Conservation (phyloP, 192 early-diverging fungal genomes). For the Chytriomyces sp. region DNA sequence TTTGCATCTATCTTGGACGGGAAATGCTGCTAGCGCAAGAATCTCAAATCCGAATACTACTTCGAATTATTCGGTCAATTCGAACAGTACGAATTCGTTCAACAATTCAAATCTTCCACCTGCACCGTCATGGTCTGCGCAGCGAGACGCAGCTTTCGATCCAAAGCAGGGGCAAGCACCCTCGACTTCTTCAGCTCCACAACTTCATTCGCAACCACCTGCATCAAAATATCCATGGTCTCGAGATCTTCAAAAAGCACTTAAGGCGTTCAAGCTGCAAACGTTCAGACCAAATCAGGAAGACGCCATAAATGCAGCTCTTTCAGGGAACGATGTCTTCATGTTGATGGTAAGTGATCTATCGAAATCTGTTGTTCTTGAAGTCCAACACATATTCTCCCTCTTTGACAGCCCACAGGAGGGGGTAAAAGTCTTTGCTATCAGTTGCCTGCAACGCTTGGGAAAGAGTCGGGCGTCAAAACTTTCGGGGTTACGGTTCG, state of each 20-base stretch:
- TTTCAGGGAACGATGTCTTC: constrained; percentile 84
- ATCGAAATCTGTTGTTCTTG: neutral
- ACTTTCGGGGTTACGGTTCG: constrained; percentile 76
- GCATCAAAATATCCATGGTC: constrained; percentile 67
- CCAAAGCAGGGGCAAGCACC: too few relatives aligned
- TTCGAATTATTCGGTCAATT: too few relatives aligned
- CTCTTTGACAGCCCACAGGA: constrained; percentile 74
- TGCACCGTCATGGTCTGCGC: too few relatives aligned
- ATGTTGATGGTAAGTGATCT: constrained; percentile 78
- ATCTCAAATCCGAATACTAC: too few relatives aligned
- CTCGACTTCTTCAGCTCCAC: too few relatives aligned
- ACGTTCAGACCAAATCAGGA: constrained; percentile 86
- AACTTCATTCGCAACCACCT: too few relatives aligned
- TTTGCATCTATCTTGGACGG: too few relatives aligned
- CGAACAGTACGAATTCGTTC: too few relatives aligned
- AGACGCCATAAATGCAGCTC: constrained; percentile 85
- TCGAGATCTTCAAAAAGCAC: constrained; percentile 68
- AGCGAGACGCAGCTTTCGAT: too few relatives aligned
- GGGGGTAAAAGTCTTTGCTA: constrained; percentile 97
- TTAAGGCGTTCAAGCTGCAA: constrained; percentile 73
- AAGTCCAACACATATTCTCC: neutral
- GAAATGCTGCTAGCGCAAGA: too few relatives aligned
- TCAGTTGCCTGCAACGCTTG: constrained; percentile 81
- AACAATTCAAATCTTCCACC: too few relatives aligned
- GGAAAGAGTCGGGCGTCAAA: constrained; percentile 45